phyloP scores from a whole-genome alignment of 164 flowering plant species.

The Malania oleifera region DNA sequence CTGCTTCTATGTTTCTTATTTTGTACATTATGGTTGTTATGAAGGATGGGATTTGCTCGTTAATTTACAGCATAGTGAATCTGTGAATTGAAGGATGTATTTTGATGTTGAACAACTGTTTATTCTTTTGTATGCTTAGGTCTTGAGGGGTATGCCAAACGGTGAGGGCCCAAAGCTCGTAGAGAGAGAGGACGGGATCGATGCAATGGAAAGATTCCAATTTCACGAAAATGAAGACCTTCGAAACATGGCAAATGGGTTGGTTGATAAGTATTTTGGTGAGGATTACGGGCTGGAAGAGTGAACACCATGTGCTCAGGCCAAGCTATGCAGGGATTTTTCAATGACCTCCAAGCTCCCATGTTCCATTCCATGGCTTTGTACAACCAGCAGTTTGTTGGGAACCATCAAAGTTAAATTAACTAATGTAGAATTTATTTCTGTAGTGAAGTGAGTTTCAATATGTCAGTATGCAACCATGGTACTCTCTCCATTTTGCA shows the following conservation, averaged over 20 bases:
- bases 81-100: too few species aligned
- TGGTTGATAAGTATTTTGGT: slow-evolving; percentile 89
- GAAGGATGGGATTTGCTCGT: too few species aligned
- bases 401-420: too few species aligned
- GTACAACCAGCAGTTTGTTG: too few species aligned
- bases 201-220: slow-evolving; percentile 95
- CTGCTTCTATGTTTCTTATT: too few species aligned
- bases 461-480: too few species aligned
- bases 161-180: slow-evolving; percentile 88
- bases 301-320: slow-evolving; percentile 9
- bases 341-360: not conserved
- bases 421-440: too few species aligned
- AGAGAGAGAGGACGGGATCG: slow-evolving; percentile 88
- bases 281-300: slow-evolving; percentile 83
- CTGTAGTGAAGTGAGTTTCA: too few species aligned
- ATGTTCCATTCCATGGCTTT: too few species aligned
- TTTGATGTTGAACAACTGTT: not conserved
- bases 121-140: slow-evolving; percentile 34
- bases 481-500: too few species aligned
- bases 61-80: too few species aligned
- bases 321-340: not conserved
- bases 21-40: too few species aligned
- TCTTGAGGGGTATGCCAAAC: slow-evolving; percentile 88
- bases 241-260: slow-evolving; percentile 83
- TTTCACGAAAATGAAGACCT: slow-evolving; percentile 94